Evolutionary conservation across 2,329 filamentous ascomycete species (phyloP).

Genomic region (Penicillium digitatum): DNA sequence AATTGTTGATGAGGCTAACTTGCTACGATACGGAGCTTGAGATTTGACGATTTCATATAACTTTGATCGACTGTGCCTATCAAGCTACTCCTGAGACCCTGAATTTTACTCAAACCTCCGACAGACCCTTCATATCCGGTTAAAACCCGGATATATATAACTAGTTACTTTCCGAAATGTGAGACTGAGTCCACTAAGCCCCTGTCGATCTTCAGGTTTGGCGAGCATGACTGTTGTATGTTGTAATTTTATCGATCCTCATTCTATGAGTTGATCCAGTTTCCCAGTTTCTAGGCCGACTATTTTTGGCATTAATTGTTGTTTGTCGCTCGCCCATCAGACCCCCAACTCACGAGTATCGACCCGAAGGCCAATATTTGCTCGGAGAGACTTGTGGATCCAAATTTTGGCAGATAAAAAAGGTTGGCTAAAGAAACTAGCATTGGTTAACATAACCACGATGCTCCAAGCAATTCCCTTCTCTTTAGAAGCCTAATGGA

Average conservation of each 20-base stretch:
- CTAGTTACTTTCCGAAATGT: constrained; percentile 3
- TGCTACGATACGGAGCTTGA: neutral
- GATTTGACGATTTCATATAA: neutral
- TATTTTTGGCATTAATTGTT: neutral
- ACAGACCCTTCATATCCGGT: neutral
- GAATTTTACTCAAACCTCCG: neutral
- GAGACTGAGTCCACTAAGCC: constrained; percentile 1
- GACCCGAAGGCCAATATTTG: neutral
- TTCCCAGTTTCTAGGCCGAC: neutral
- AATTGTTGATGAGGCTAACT: neutral
- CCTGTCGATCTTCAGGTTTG: constrained; percentile 9
- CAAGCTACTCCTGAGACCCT: neutral
- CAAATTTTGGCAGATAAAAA: neutral
- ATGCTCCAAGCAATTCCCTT: too few species aligned
- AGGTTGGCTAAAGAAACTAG: neutral
- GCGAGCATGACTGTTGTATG: neutral
- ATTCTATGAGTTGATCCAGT: constrained; percentile 2
- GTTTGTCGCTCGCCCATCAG: neutral
- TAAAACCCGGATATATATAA: neutral
- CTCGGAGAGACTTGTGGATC: neutral
- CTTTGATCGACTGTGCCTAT: neutral
- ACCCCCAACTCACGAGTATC: neutral
- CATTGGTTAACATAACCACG: neutral
- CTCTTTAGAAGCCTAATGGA: neutral
- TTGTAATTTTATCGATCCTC: neutral